A percentile compares a stretch with the other conserved stretches of the same genome.
Conservation (phyloP, 2,329 filamentous ascomycete genomes). For the Ophiosphaerella narmari region DNA sequence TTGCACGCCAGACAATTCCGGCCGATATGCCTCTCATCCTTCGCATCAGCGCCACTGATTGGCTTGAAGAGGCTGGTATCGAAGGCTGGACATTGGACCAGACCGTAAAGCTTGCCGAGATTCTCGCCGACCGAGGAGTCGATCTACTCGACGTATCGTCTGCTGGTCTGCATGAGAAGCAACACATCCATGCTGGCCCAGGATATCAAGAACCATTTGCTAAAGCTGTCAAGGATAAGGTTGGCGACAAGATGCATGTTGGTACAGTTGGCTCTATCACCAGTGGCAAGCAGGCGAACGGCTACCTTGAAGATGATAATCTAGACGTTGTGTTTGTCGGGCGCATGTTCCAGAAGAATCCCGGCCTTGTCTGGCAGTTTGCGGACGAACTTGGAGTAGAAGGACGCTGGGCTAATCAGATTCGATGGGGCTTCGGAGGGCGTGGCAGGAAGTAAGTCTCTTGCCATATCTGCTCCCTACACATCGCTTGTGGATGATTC, state of each 20-base stretch:
- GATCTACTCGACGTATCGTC: slow-evolving; percentile 84
- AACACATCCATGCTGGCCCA: slow-evolving; percentile 65
- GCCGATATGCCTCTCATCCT: slow-evolving; percentile 72
- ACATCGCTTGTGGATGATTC: not conserved
- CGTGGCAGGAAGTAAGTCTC: slow-evolving; percentile 47
- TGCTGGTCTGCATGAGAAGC: slow-evolving; percentile 69
- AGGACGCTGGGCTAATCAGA: slow-evolving; percentile 75
- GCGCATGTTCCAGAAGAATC: slow-evolving; percentile 80
- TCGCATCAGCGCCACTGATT: slow-evolving; percentile 75
- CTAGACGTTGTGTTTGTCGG: slow-evolving; percentile 75
- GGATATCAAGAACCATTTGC: slow-evolving; percentile 78
- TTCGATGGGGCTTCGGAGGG: slow-evolving; percentile 62
- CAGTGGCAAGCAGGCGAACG: slow-evolving; percentile 66
- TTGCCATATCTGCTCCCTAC: not conserved
- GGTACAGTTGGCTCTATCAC: slow-evolving; percentile 77
- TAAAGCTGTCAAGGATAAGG: slow-evolving; percentile 70
- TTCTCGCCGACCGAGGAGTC: slow-evolving; percentile 73
- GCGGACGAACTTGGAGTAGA: slow-evolving; percentile 74
- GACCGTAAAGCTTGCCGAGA: slow-evolving; percentile 64
- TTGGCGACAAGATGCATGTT: slow-evolving; percentile 73
- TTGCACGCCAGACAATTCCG: slow-evolving; percentile 66
- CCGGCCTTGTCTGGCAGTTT: slow-evolving; percentile 73
- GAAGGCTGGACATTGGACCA: slow-evolving; percentile 72
- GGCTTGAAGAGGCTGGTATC: slow-evolving; percentile 65
- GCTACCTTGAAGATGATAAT: slow-evolving; percentile 36